These are phyloP conservation scores for Malus hybrid DNA, from an alignment of 331 rosid species.

Conservation along the genomic window DNA sequence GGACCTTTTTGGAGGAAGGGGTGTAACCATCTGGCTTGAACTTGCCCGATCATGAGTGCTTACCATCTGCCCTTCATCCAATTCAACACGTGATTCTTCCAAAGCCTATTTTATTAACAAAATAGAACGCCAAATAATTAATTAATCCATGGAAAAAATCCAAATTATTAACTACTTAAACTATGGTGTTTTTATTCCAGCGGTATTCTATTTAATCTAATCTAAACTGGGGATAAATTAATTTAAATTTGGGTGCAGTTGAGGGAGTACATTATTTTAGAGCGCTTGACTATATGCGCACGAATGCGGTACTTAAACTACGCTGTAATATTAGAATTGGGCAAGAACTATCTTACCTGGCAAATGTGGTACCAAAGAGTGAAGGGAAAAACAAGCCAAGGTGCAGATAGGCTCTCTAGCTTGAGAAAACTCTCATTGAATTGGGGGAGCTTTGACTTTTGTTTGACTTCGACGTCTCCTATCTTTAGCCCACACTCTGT, in stretches of 20 bases:
- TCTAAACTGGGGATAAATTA: not conserved
- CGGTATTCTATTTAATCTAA: not conserved
- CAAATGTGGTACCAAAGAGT: slow-evolving; percentile 5
- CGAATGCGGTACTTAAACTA: no score
- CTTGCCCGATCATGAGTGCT: not conserved
- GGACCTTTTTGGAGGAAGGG: no score
- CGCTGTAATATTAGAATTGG: no score
- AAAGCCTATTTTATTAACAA: not conserved
- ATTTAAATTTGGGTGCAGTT: no score
- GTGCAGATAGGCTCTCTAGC: not conserved
- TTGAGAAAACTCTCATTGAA: not conserved
- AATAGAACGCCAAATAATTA: not conserved
- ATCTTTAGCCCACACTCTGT: not conserved
- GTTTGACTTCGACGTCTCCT: not conserved
- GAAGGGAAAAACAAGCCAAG: slow-evolving; percentile 3
- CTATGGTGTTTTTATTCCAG: not conserved
- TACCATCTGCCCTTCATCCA: not conserved
- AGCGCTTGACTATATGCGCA: not conserved
- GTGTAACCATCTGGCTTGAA: not conserved
- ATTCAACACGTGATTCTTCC: not conserved
- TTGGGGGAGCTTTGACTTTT: not conserved
- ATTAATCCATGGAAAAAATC: not conserved
- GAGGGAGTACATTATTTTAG: not conserved
- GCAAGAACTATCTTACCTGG: slow-evolving; percentile 11
- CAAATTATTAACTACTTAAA: not conserved